These are phyloP conservation scores for Lactifluus volemus DNA, from an alignment of 768 basidiomycete genomes.

Conservation along the genomic window DNA sequence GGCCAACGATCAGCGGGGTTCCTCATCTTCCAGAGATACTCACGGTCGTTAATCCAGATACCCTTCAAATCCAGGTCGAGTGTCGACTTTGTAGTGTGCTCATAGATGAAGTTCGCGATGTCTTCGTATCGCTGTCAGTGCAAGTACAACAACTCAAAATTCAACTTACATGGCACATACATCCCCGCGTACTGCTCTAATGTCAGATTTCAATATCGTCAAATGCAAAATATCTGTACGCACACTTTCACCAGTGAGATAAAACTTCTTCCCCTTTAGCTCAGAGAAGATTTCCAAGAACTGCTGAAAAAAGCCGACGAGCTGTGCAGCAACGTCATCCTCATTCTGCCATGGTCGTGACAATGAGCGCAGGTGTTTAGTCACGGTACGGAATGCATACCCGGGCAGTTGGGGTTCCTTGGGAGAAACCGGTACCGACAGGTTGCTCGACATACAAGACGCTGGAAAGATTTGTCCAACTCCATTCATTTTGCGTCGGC, in stretches of 20 bases:
- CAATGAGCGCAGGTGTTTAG: slow-evolving; percentile 28
- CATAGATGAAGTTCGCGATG: slow-evolving; percentile 67
- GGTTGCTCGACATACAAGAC: slow-evolving; percentile 73
- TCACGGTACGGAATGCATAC: slow-evolving; percentile 18
- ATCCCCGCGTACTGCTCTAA: slow-evolving; percentile 58
- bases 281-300: slow-evolving; percentile 70
- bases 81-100: slow-evolving; percentile 33
- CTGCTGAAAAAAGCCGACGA: slow-evolving; percentile 59
- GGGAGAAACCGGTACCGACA: slow-evolving; percentile 71
- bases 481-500: slow-evolving; percentile 54
- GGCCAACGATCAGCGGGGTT: not conserved
- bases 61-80: slow-evolving; percentile 57
- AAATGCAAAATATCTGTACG: slow-evolving; percentile 21
- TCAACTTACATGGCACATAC: slow-evolving; percentile 50
- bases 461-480: slow-evolving; percentile 76
- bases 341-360: slow-evolving; percentile 29
- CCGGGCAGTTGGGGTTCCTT: slow-evolving; percentile 51
- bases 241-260: slow-evolving; percentile 67
- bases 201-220: not conserved
- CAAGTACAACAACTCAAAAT: slow-evolving; percentile 21
- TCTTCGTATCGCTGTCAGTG: slow-evolving; percentile 31
- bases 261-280: slow-evolving; percentile 63
- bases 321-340: slow-evolving; percentile 47
- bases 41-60: slow-evolving; percentile 67
- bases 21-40: slow-evolving; percentile 21